Base-by-base conservation (phyloP, 192 early-diverging fungal species). In the Powellomyces hirtus region DNA sequence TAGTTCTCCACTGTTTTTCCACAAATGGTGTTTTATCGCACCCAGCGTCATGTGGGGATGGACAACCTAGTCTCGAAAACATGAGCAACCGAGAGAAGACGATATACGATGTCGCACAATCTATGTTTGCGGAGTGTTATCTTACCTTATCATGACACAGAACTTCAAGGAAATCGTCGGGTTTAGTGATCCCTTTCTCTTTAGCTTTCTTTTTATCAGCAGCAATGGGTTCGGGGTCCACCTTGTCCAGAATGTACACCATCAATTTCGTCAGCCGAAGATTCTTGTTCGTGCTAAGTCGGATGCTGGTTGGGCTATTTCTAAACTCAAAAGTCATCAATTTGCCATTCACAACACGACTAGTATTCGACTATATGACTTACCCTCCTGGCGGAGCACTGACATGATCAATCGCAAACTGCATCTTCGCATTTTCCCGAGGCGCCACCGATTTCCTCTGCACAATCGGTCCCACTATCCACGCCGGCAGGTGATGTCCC, bases 211-310 rank as follows among this genome's bases (percentile, higher is more conserved):
- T 8, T 8, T 18, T 8, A 18, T 42, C 10, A 8, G 8, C 40
- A 18, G 40, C 10, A 42, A 18, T 13, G 8, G 40, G 40, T 18
- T 8, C 55, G 29, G 62, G 60, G 13, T 59, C 65, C 22, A 78
- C 68, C 24, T 44, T 78, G 16, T 98, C 94, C 1, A 86, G 89
- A 7, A 96, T 83, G 73, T 96, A 95, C 18, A 82, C 75, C 4
- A 91, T 60, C 31, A 99, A 78, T 72, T 98, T 98, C 26, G 91
- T 81, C 4, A 94, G 82, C 14, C 96, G 82, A 38, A 99, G 77
- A 85, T 96, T 92, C 30, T 94, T 79, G 58, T 92, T 94, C 16
- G 95, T 94, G 22, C 88, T 86, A 31, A 99, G 77, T 4, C 92
- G 83, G n/a, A n/a, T n/a, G n/a, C n/a, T n/a, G n/a, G n/a, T n/a